phyloP scores from a whole-genome alignment of 495 filamentous ascomycete species.

The Trichoderma gamsii region DNA sequence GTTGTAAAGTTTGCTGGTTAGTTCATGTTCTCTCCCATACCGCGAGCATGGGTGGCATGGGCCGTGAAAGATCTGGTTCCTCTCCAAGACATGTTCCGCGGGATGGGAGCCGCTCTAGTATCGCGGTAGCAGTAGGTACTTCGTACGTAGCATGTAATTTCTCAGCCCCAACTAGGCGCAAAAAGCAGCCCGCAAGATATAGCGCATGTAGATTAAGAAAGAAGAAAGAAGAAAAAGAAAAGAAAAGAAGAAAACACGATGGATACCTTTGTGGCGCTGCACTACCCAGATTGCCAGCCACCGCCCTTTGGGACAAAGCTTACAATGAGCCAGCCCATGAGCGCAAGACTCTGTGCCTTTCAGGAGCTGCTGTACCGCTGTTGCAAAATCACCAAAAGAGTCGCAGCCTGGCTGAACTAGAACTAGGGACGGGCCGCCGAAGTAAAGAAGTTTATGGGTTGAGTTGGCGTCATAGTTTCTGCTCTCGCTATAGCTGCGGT shows the following conservation, averaged over 20 bases:
- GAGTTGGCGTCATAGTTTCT: neutral
- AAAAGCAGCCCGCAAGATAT: constrained; percentile 14
- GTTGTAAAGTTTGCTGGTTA: neutral
- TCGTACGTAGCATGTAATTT: neutral
- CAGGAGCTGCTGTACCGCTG: neutral
- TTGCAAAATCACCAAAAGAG: neutral
- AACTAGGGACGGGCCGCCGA: constrained; percentile 10
- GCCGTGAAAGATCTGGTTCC: neutral
- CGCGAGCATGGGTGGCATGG: neutral
- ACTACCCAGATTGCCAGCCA: neutral
- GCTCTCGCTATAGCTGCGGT: neutral
- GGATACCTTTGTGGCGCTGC: neutral
- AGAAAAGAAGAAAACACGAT: neutral
- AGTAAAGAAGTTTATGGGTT: neutral
- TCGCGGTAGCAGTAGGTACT: too few species aligned
- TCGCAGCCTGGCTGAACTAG: neutral
- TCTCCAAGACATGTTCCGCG: neutral
- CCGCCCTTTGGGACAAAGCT: neutral
- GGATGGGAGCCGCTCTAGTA: neutral
- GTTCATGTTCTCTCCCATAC: neutral
- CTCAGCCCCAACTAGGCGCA: constrained; percentile 12
- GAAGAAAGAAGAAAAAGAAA: neutral
- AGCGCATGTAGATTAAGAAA: neutral
- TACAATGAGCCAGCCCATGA: neutral
- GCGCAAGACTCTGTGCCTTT: neutral